Base-by-base conservation (phyloP, 495 filamentous ascomycete genomes). In the Aspergillus hancockii region DNA sequence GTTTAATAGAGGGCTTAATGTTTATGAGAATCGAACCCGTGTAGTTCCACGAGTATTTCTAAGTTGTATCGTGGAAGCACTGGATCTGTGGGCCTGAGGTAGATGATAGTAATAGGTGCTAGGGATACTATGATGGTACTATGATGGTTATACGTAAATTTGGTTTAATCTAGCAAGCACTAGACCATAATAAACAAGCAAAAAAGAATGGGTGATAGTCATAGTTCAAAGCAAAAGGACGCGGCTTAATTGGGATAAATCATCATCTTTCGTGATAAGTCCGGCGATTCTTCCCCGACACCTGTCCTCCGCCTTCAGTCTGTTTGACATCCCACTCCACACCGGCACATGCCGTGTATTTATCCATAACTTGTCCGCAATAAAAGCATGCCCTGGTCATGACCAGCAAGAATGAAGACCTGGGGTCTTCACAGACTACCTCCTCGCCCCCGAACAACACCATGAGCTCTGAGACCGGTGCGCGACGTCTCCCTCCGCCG, bases 401-500 rank as follows among this genome's bases (percentile, higher is more conserved):
- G 77, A 73, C 65, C 54, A 55, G 40, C 59, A 69, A 71, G 64
- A 63, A 65, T 60, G 76, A 72, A 77, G 73, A 75, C 71, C 53
- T 52, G 45, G 65, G 56, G 68, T 73, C 73, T 73, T 69, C 67
- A 21, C 65, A 64, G 59, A 65, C 65, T 50, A 47, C 58, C 54
- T 36, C 58, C 23, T 6, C 19, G 12, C 47, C 61, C 13, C 14
- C 53, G 18, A 34, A 54, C 50, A 53, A 65, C 57, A 52, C 45
- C 55, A 67, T 59, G 57, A 58, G 46, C 56, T 50, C 66, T 51
- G 62, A 67, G 55, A 12, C 66, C 61, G 66, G 50, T 58, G 67
- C 68, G 28, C 71, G 68, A 53, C 72, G 71, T 57, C 57, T 72
- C 51, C 91, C 92, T 14, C 88, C 92, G 49, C 88, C 91, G 49